Evolutionary conservation across 78 protist genomes (phyloP), one percentile per base, ranked within the genome.

Genomic region (Dictyostelium firmibasis): DNA sequence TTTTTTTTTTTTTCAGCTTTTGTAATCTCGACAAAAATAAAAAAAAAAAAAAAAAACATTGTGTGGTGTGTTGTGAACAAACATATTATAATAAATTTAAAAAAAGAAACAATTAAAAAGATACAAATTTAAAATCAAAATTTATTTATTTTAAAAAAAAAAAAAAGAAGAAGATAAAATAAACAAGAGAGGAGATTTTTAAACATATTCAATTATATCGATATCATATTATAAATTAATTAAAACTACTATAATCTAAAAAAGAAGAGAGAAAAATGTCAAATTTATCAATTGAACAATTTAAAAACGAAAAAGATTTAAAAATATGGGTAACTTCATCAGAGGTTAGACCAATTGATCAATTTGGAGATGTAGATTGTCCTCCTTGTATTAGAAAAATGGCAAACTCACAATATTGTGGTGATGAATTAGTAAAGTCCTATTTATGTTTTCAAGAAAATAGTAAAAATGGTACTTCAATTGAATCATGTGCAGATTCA

Each of bases 311-410:
- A 44, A 86, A 77, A 78, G 83, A 86, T 86, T 31, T 86, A 9
- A 47, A 35, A 10, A 50, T 76, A n/a, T 88, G 85, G 85, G 93
- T 88, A 14, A 64, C 83, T 0, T 38, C 85, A 44, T 18, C 6
- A 8, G 93, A 88, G 14, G 82, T 84, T 13, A 43, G 60, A 67
- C 86, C 93, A 78, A 36, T 62, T n/a, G 29, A 75, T 36, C 72
- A 67, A 67, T 84, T 84, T 29, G 86, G 70, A 13, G 53, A 88
- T 16, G 93, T 75, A 38, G 43, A 74, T 35, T 88, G 93, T 79
- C 93, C 93, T 62, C 93, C 93, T 31, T 88, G 93, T 44, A 79
- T 88, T 20, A 88, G 44, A 79, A 78, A 23, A 0, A 78, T 88
- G 86, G 78, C 78, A 53, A 67, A 79, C 27, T 69, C 79, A 8